Evolutionary conservation across 352 stramenopile species (phyloP), one percentile per base, ranked within the genome.

Genomic region (Globisporangium megalacanthum): DNA sequence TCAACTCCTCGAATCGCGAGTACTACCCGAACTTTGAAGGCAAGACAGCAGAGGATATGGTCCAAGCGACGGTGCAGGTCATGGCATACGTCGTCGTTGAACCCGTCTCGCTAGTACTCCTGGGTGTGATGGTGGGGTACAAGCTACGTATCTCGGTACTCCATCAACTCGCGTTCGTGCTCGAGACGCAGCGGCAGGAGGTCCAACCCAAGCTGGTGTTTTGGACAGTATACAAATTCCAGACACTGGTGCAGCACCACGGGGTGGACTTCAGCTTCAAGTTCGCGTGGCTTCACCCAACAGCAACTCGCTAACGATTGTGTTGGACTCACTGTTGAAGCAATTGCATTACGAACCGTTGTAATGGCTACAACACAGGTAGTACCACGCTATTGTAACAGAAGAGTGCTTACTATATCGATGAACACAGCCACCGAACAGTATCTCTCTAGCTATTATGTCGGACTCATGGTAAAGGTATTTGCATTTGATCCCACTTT

Each of bases 71-170:
- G 1, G 25, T 13, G 20, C 62, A 58, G 11, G 54, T 72, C 17
- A n/a, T 68, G 22, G 7, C 65, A 0, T 72, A 72, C 50, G 57
- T 49, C 13, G 59, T 46, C n/a, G 17, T 72, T 3, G 65, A 72
- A 35, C 46, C 61, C 19, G n/a, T 62, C 3, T 68, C 56, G 13
- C 58, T 65, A n/a, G 42, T 66, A 1, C 20, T 35, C 14, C 9
- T 72, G 29, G 31, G 66, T 17, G 3, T 49, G n/a, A 36, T 72
- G 6, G 42, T 72, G 45, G 11, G 42, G 15, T 50, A 47, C 49
- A 65, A 58, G 35, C 57, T 68, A 19, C 33, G 33, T 1, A n/a
- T 72, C 6, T 72, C 65, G 10, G 46, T 52, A 1, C 59, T 68
- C 1, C 51, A 47, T 22, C 51, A 56, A 15, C 61, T 63, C 2